Evolutionary conservation across 2,329 filamentous ascomycete species (phyloP).

Genomic region (Fusarium concolor): DNA sequence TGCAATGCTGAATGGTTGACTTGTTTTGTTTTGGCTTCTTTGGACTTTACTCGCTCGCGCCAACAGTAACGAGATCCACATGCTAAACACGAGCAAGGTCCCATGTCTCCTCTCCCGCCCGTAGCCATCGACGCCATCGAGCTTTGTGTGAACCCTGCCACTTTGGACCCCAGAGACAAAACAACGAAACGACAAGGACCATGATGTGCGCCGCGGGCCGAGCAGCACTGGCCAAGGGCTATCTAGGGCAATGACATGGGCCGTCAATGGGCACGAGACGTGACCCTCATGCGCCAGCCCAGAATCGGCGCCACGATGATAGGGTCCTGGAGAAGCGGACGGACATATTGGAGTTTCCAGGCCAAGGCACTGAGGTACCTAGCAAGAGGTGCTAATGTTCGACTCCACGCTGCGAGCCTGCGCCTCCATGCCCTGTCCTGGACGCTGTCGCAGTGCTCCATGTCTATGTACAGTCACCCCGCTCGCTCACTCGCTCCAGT

Average conservation of each 20-base stretch:
- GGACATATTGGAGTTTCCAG: constrained; percentile 33
- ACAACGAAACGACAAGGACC: constrained; percentile 38
- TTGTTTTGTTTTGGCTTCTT: constrained; percentile 35
- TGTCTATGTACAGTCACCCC: constrained; percentile 28
- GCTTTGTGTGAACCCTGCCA: constrained; percentile 38
- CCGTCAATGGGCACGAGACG: constrained; percentile 44
- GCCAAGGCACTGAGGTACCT: constrained; percentile 27
- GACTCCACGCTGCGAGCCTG: constrained; percentile 34
- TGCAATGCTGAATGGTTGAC: constrained; percentile 37
- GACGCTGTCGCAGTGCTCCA: constrained; percentile 26
- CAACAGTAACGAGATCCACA: constrained; percentile 39
- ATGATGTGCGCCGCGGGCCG: constrained; percentile 45
- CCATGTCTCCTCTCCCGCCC: constrained; percentile 48
- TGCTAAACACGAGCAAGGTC: constrained; percentile 46
- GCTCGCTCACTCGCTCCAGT: constrained; percentile 32
- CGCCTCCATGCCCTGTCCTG: constrained; percentile 35
- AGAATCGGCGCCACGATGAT: constrained; percentile 43
- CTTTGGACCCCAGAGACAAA: constrained; percentile 42
- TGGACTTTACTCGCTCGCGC: constrained; percentile 37
- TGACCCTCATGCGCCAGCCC: constrained; percentile 45
- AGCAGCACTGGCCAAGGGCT: constrained; percentile 41
- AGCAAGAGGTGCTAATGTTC: constrained; percentile 19
- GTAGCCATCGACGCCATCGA: constrained; percentile 47
- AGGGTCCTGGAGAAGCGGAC: constrained; percentile 36
- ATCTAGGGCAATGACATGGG: constrained; percentile 26